Evolutionary conservation across 495 filamentous ascomycete species (phyloP).

Genomic region (Aspergillus sclerotiicarbonarius): DNA sequence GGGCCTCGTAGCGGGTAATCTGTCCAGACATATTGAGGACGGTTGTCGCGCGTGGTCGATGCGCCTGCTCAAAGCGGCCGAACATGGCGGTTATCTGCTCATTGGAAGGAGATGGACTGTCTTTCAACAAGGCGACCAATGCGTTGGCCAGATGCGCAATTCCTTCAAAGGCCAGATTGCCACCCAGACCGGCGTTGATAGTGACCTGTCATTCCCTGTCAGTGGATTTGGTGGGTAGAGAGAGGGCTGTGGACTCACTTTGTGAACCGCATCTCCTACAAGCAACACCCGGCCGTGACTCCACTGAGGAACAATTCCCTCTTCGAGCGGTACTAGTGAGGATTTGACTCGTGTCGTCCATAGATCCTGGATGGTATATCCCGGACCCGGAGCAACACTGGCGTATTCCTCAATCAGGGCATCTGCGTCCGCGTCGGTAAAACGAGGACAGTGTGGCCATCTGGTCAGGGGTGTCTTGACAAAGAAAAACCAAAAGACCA

Average conservation of each 20-base stretch:
- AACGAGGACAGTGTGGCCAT: conserved; percentile 14
- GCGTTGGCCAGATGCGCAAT: conserved; percentile 18
- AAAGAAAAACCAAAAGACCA: conserved; percentile 26
- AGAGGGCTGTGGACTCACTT: conserved; percentile 7
- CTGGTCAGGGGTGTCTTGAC: conserved; percentile 14
- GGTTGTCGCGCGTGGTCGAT: conserved; percentile 9
- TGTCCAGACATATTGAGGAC: conserved; percentile 16
- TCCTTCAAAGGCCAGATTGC: conserved; percentile 18
- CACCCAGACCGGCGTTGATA: conserved; percentile 20
- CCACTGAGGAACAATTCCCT: conserved; percentile 21
- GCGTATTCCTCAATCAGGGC: conserved; percentile 14
- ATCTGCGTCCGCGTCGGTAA: conserved; percentile 16
- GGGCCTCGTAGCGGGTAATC: conserved; percentile 20
- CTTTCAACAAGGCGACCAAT: conserved; percentile 12
- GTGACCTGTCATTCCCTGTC: conserved; percentile 1
- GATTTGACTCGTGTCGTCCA: conserved; percentile 20
- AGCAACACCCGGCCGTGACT: conserved; percentile 17
- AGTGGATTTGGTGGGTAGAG: not conserved
- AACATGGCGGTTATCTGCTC: conserved; percentile 15
- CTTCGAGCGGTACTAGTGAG: conserved; percentile 21
- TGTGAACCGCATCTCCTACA: conserved; percentile 24
- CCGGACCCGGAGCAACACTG: conserved; percentile 13
- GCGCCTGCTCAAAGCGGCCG: conserved; percentile 8
- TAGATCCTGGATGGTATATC: conserved; percentile 21
- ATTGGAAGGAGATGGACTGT: conserved; percentile 9